Conservation (phyloP, 345 rosid species). For the Fremontodendron californicum region DNA sequence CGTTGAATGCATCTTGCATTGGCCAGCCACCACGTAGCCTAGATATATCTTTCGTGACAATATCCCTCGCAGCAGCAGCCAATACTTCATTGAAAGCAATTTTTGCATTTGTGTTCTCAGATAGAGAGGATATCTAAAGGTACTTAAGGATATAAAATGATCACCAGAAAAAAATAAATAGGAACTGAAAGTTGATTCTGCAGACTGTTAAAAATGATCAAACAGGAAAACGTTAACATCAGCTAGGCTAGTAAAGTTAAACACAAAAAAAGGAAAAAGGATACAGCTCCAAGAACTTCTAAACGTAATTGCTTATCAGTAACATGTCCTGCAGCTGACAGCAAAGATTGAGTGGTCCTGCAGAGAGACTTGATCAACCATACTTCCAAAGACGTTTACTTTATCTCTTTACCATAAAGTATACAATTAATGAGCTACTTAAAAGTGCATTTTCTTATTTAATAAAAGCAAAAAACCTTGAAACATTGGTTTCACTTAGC, state of each 20-base stretch:
- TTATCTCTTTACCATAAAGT: neutral
- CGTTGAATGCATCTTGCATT: constrained; percentile 92
- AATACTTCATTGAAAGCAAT: constrained; percentile 81
- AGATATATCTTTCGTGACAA: constrained; percentile 90
- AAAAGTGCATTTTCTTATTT: constrained; percentile 2
- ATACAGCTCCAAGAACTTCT: constrained; percentile 96
- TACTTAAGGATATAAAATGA: constrained; percentile 41
- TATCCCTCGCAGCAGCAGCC: constrained; percentile 80
- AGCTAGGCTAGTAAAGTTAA: constrained; percentile 13
- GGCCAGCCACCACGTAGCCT: constrained; percentile 99
- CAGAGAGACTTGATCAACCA: constrained; percentile 16
- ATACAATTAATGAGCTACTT: constrained; percentile 10
- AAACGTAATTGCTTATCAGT: constrained; percentile 80
- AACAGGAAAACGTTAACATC: neutral
- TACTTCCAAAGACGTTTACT: neutral
- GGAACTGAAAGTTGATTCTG: constrained; percentile 10
- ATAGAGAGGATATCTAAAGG: constrained; percentile 67
- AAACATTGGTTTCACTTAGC: constrained; percentile 64
- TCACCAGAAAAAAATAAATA: neutral
- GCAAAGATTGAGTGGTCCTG: constrained; percentile 90
- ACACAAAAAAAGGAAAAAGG: constrained; percentile 16
- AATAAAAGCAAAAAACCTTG: constrained; percentile 44
- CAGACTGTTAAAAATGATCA: constrained; percentile 13
- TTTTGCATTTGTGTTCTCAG: constrained; percentile 71
- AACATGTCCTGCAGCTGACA: constrained; percentile 80